Conservation (phyloP, 805 yeast genomes). For the Nadsonia fulvescens region DNA sequence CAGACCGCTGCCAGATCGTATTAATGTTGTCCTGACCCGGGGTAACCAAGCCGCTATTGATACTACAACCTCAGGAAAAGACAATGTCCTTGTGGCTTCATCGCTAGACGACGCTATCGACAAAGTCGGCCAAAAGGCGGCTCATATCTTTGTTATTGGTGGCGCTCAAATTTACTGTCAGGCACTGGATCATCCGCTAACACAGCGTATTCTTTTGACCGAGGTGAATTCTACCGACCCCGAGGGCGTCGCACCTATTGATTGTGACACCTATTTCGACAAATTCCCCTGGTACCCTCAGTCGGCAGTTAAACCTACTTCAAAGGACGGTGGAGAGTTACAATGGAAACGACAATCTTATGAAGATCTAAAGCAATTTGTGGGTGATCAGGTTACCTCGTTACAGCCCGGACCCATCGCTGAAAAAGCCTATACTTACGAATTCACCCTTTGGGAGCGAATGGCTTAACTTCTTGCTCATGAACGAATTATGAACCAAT, state of each 20-base stretch:
- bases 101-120: constrained; percentile 28
- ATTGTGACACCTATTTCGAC: constrained; percentile 57
- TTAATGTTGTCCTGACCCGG: constrained; percentile 62
- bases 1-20: constrained; percentile 61
- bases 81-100: constrained; percentile 20
- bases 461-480: neutral
- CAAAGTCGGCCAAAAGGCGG: constrained; percentile 14
- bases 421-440: constrained; percentile 37
- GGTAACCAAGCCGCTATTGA: constrained; percentile 11
- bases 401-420: constrained; percentile 15
- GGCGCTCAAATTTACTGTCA: constrained; percentile 75
- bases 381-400: constrained; percentile 17
- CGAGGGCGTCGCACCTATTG: constrained; percentile 20
- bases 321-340: constrained; percentile 2
- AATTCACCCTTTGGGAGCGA: constrained; percentile 40
- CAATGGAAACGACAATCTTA: constrained; percentile 19
- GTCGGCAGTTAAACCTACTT: constrained; percentile 1
- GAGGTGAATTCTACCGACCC: constrained; percentile 30
- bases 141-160: constrained; percentile 68
- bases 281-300: constrained; percentile 7
- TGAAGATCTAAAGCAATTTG: constrained; percentile 22
- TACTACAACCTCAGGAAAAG: constrained; percentile 3
- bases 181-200: constrained; percentile 25
- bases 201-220: constrained; percentile 47
- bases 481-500: neutral